Evolutionary conservation across 179 eudicot species (phyloP).

Genomic region (Beta corolliflora): DNA sequence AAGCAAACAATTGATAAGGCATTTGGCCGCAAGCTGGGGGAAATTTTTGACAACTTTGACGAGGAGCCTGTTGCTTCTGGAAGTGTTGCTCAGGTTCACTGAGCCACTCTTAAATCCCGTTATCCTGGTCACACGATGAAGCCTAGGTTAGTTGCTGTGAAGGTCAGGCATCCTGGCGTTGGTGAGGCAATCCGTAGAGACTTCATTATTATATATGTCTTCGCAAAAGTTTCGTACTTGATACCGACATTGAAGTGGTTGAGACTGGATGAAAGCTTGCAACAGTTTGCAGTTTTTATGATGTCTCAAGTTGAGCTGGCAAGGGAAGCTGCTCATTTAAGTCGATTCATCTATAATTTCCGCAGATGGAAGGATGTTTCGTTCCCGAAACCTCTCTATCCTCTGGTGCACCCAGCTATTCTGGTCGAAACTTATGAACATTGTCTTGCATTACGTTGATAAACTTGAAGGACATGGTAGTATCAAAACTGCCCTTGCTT

Average conservation of each 20-base stretch:
- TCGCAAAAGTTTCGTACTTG: constrained; percentile 61
- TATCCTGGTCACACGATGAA: constrained; percentile 64
- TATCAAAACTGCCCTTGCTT: constrained; percentile 80
- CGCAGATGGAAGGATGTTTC: constrained; percentile 84
- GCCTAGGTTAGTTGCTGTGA: constrained; percentile 78
- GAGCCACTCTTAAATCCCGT: constrained; percentile 62
- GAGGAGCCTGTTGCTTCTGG: constrained; percentile 91
- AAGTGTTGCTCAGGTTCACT: constrained; percentile 85
- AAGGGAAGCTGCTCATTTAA: constrained; percentile 91
- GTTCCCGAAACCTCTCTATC: constrained; percentile 88
- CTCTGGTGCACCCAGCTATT: constrained; percentile 90
- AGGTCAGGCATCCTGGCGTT: constrained; percentile 35
- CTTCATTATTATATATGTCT: constrained; percentile 72
- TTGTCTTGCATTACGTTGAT: constrained; percentile 74
- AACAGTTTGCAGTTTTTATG: constrained; percentile 93
- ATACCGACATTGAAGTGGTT: constrained; percentile 80
- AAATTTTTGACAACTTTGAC: constrained; percentile 83
- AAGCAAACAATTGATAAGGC: constrained; percentile 74
- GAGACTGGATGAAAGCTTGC: constrained; percentile 75
- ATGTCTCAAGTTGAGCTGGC: constrained; percentile 98
- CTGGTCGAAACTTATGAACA: constrained; percentile 91
- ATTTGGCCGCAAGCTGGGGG: constrained; percentile 80
- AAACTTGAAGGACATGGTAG: constrained; percentile 65
- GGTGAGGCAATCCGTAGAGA: constrained; percentile 84
- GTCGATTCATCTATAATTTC: constrained; percentile 88